These are phyloP conservation scores for Mimosa pudica DNA, from an alignment of 306 rosid genomes.

Conservation along the genomic window DNA sequence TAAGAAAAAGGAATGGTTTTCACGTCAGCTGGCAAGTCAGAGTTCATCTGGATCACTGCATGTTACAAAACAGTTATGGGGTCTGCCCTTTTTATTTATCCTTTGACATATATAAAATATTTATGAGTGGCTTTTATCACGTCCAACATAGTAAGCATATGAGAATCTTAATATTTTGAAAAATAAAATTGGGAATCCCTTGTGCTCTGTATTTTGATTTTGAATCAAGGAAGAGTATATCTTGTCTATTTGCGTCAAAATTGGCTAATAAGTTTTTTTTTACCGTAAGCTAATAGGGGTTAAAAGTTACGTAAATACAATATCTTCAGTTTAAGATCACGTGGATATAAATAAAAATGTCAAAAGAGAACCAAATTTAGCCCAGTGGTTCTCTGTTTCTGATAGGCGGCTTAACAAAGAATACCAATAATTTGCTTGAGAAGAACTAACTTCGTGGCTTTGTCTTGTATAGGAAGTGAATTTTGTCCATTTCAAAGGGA, in stretches of 20 bases:
- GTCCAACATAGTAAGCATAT: neutral
- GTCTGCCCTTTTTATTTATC: no score
- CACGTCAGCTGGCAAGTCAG: neutral
- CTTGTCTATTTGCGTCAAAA: neutral
- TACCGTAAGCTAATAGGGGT: no score
- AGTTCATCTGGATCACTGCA: no score
- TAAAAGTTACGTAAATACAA: no score
- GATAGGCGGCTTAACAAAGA: neutral
- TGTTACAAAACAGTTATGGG: neutral
- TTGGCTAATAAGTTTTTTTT: neutral
- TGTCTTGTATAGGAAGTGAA: neutral
- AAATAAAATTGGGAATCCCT: neutral
- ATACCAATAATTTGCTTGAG: neutral
- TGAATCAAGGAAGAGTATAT: neutral
- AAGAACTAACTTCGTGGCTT: neutral
- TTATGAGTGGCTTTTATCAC: neutral
- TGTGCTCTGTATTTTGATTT: neutral
- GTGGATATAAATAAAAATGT: no score
- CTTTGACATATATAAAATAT: neutral
- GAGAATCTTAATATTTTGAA: neutral
- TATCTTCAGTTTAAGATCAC: no score
- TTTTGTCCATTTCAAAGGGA: no score
- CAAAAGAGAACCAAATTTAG: no score
- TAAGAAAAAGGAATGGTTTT: neutral
- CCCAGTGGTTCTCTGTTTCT: neutral